Base-by-base conservation (phyloP, 1,139 yeast genomes). In the Yamadazyma aaseri region DNA sequence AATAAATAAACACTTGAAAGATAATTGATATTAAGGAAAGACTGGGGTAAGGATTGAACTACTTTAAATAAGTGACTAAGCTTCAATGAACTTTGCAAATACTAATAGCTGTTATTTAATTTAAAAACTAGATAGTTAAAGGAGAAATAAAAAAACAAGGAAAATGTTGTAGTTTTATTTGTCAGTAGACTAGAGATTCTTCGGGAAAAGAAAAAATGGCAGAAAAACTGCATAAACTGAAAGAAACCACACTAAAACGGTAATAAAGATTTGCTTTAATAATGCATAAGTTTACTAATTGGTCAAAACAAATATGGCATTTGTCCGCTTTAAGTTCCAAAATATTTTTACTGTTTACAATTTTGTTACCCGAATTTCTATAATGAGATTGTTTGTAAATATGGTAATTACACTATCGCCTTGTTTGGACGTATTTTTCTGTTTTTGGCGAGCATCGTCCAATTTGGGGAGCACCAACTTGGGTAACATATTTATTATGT, bases 1-100 rank as follows among this genome's bases (percentile, higher is more conserved):
- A 22, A 22, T 10, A 12, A 12, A n/a, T 22, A 22, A 13, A 25
- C 16, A 25, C 25, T 22, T 22, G 25, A 11, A 6, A 33, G 24
- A 30, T 34, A 18, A 9, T 18, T 18, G 9, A 18, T 7, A 18
- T 36, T 36, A 55, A 56, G 45, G 62, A 56, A 52, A 47, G 63
- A 58, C 63, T 56, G 56, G 58, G 63, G 56, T 42, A 49, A 58
- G 28, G 28, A 20, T n/a, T 25, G 28, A 29, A 25, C 28, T 29
- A 30, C 12, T 29, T 24, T 12, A n/a, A 12, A n/a, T n/a, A 7
- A 17, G 20, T 22, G 12, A 22, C 13, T 22, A 22, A n/a, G n/a
- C 6, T 22, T 11, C 12, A 22, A 22, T 10, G 12, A 22, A 22
- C 25, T 12, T 22, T 22, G 13, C 10, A 12, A 22, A 22, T 11